Evolutionary conservation across 192 early-diverging fungal genomes (phyloP).

Genomic region (Coemansia nantahalensis): DNA sequence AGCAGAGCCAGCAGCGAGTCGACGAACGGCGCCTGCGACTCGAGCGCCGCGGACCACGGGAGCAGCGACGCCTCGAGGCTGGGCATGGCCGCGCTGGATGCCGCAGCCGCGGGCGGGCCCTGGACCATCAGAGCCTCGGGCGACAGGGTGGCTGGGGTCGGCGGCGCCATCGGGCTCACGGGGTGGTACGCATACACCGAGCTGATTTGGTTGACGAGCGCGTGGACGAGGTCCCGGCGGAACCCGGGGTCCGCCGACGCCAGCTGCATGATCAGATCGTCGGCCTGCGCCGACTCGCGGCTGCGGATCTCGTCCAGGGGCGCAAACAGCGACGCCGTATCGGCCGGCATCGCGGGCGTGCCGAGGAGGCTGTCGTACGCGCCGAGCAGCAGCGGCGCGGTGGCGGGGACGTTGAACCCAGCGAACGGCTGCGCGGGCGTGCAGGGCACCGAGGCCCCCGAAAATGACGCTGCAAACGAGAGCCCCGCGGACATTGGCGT

Average conservation of each 20-base stretch:
- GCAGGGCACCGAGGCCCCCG: slow-evolving; percentile 21
- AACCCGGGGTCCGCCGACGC: slow-evolving; percentile 22
- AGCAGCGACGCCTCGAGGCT: no score
- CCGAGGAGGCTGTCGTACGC: slow-evolving; percentile 37
- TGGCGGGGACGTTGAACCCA: slow-evolving; percentile 5
- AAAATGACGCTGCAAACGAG: neutral
- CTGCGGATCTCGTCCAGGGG: slow-evolving; percentile 42
- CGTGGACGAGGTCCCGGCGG: slow-evolving; percentile 45
- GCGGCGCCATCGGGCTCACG: neutral
- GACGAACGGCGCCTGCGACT: slow-evolving; percentile 23
- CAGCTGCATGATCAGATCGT: slow-evolving; percentile 29
- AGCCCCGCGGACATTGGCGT: neutral
- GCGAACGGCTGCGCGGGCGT: slow-evolving; percentile 14
- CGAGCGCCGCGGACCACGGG: neutral
- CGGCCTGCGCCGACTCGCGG: slow-evolving; percentile 8
- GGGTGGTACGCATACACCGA: slow-evolving; percentile 34
- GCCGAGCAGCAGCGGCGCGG: slow-evolving; percentile 29
- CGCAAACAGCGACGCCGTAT: slow-evolving; percentile 39
- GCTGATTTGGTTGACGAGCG: slow-evolving; percentile 43
- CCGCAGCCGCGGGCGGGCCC: neutral
- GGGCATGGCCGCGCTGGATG: no score
- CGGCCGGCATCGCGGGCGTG: slow-evolving; percentile 23
- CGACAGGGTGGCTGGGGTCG: neutral
- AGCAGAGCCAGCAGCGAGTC: slow-evolving; percentile 44
- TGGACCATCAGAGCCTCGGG: slow-evolving; percentile 8